These are phyloP conservation scores for Cyphellophora attinorum DNA, from an alignment of 2,329 filamentous ascomycete species.

Conservation along the genomic window DNA sequence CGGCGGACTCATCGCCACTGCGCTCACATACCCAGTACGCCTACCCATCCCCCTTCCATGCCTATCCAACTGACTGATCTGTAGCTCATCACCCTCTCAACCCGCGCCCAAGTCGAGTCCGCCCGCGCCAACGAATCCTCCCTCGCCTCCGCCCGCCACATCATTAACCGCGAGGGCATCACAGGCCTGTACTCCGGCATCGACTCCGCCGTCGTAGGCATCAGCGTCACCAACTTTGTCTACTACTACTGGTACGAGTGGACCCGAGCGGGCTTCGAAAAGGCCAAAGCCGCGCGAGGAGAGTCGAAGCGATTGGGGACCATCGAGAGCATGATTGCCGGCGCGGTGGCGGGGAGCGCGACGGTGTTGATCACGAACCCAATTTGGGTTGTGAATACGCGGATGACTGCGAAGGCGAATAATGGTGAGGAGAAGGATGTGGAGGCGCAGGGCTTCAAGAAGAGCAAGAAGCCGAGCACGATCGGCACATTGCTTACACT, in stretches of 20 bases:
- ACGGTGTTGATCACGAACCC: constrained; percentile 96
- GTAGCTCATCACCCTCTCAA: constrained; percentile 93
- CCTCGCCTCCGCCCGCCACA: constrained; percentile 70
- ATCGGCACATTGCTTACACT: constrained; percentile 72
- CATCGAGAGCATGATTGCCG: constrained; percentile 87
- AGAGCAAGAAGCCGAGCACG: constrained; percentile 57
- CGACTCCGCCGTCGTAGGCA: constrained; percentile 90
- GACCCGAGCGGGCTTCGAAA: constrained; percentile 75
- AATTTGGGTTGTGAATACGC: constrained; percentile 98
- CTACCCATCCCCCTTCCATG: too few relatives aligned
- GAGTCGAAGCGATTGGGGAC: constrained; percentile 77
- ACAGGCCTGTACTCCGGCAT: constrained; percentile 84
- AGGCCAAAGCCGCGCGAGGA: constrained; percentile 62
- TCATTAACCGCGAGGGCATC: constrained; percentile 85
- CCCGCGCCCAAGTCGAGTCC: constrained; percentile 93
- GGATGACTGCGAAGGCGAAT: constrained; percentile 86
- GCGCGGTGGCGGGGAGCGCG: constrained; percentile 83
- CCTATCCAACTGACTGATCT: too few relatives aligned
- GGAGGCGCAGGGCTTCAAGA: constrained; percentile 26
- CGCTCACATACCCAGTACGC: constrained; percentile 95
- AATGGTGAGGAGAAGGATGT: constrained; percentile 33
- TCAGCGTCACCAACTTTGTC: constrained; percentile 97
- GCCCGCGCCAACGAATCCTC: constrained; percentile 82
- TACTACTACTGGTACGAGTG: constrained; percentile 99
- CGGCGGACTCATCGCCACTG: constrained; percentile 90